Percentiles rank a stretch among this genome's conserved stretches.
Evolutionary conservation across 164 flowering plant genomes (phyloP).

Genomic region (Annona cherimola): DNA sequence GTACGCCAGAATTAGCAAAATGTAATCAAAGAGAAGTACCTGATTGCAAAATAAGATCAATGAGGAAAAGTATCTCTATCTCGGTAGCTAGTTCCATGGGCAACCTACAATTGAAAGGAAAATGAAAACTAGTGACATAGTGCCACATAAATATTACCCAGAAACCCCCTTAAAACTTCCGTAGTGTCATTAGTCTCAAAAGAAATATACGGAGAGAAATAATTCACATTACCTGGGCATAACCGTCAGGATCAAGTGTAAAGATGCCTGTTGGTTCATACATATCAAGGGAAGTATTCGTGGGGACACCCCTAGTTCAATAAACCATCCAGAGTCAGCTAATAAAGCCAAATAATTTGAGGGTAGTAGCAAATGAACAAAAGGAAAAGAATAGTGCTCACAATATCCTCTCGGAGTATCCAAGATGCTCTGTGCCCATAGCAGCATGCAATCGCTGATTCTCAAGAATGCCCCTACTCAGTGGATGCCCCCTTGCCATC

Average conservation of each 20-base stretch:
- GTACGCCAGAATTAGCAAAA: too few species aligned
- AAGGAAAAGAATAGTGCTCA: background rate
- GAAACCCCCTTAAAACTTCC: background rate
- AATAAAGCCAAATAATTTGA: background rate
- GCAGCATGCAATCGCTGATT: slow-evolving; percentile 5
- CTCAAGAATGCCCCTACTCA: background rate
- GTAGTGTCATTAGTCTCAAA: background rate
- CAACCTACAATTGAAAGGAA: background rate
- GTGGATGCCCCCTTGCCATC: slow-evolving; percentile 10
- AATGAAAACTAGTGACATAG: background rate
- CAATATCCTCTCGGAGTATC: slow-evolving; percentile 3
- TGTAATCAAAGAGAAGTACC: background rate
- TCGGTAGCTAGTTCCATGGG: slow-evolving; percentile 3
- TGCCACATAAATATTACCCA: background rate
- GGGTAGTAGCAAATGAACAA: background rate
- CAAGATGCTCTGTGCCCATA: background rate
- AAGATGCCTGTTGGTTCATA: slow-evolving; percentile 4
- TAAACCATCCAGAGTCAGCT: background rate
- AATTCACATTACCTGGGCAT: background rate
- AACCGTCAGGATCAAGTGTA: background rate
- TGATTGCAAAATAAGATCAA: background rate
- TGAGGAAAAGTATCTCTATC: slow-evolving; percentile 5
- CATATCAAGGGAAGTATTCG: slow-evolving; percentile 3
- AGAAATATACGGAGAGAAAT: background rate
- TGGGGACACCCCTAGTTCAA: slow-evolving; percentile 2